Percentiles rank a stretch among this genome's conserved stretches.
phyloP scores from a whole-genome alignment of 1,284 basidiomycete species.

The Agroathelia rolfsii region DNA sequence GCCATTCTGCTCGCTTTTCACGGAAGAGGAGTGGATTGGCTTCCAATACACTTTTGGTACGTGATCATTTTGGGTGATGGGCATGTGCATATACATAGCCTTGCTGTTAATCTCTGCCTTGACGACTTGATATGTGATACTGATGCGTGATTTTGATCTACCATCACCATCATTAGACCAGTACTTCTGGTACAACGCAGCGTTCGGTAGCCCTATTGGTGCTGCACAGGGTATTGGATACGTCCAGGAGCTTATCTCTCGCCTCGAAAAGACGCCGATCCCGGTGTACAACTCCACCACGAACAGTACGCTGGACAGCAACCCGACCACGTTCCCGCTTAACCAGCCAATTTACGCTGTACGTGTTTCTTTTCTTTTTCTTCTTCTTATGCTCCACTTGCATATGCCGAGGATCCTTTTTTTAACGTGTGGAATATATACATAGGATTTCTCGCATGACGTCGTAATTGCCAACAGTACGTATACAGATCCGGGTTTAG shows the following conservation, averaged over 20 bases:
- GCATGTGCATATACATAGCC: background rate
- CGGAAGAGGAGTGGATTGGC: conserved; percentile 1
- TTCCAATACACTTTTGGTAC: conserved; percentile 2
- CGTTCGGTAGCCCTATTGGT: conserved; percentile 70
- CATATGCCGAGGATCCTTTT: too few species aligned
- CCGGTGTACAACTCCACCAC: conserved; percentile 1
- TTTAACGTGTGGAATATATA: too few species aligned
- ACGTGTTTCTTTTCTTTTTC: too few species aligned
- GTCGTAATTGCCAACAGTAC: conserved; percentile 30
- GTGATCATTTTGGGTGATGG: background rate
- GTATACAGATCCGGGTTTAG: background rate
- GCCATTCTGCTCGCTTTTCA: conserved; percentile 2
- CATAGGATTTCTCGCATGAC: conserved; percentile 47
- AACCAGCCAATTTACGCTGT: conserved; percentile 3
- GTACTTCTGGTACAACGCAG: conserved; percentile 58
- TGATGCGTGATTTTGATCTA: background rate
- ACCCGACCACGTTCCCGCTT: conserved; percentile 1
- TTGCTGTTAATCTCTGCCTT: background rate
- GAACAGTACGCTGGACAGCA: background rate
- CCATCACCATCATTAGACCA: background rate
- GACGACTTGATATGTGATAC: background rate
- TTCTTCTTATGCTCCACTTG: too few species aligned
- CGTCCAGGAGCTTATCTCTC: conserved; percentile 3
- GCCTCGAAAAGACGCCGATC: conserved; percentile 1
- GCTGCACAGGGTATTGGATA: conserved; percentile 19